Evolutionary conservation across 352 stramenopile species (phyloP).

Genomic region (Phytophthora sansomeana): DNA sequence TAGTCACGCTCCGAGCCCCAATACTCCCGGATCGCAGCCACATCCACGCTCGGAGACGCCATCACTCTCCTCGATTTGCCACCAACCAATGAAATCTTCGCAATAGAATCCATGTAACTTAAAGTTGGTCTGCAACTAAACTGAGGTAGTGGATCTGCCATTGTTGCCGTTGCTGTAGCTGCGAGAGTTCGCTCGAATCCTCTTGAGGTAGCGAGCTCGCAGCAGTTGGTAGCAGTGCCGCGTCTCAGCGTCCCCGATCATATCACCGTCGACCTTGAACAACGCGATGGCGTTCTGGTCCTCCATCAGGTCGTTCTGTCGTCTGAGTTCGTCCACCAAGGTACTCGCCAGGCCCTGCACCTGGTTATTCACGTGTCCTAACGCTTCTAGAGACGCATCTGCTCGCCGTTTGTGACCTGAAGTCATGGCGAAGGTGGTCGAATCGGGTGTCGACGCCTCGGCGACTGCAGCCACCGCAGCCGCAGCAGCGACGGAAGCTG

Average conservation of each 20-base stretch:
- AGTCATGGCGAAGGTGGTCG: slow-evolving; percentile 4
- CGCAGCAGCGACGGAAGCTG: slow-evolving; percentile 15
- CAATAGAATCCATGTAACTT: slow-evolving; percentile 13
- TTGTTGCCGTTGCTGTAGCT: slow-evolving; percentile 16
- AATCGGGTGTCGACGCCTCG: slow-evolving; percentile 3
- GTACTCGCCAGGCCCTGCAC: slow-evolving; percentile 38
- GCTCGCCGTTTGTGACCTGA: slow-evolving; percentile 26
- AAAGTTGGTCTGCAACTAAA: slow-evolving; percentile 13
- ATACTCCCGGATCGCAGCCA: slow-evolving; percentile 18
- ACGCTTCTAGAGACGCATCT: slow-evolving; percentile 25
- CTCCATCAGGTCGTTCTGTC: slow-evolving; percentile 73
- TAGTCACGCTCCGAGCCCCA: slow-evolving; percentile 16
- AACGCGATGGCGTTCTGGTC: slow-evolving; percentile 80
- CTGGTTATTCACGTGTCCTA: slow-evolving; percentile 16
- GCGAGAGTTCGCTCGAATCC: slow-evolving; percentile 38
- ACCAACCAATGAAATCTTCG: slow-evolving; percentile 21
- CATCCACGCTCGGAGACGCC: slow-evolving; percentile 3
- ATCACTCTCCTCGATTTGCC: slow-evolving; percentile 1
- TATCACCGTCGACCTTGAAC: slow-evolving; percentile 59
- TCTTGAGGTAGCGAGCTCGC: slow-evolving; percentile 66
- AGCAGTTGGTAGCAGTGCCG: slow-evolving; percentile 62
- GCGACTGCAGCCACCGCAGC: slow-evolving; percentile 17
- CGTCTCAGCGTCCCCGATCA: slow-evolving; percentile 55
- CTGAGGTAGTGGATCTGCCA: slow-evolving; percentile 24
- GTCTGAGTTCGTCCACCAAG: slow-evolving; percentile 62